Base-by-base conservation (phyloP, 2,329 filamentous ascomycete species). In the Cryphonectria carpinicola region DNA sequence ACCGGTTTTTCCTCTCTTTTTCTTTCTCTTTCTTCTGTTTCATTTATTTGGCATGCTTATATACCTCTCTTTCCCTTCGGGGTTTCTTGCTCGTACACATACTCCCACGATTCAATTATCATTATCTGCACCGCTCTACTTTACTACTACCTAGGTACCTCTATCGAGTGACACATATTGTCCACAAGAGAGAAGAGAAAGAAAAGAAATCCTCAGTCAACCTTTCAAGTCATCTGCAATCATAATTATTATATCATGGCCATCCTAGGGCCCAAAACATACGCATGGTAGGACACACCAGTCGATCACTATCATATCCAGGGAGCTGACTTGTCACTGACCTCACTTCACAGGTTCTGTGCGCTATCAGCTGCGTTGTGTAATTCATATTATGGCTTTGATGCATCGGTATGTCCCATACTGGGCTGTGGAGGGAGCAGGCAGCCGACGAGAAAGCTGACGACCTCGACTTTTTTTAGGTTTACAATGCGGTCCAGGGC, bases 321-420 rank as follows among this genome's bases (percentile, higher is more conserved):
- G 0, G 1, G n/a, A n/a, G 4, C n/a, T 39, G 28, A 3, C n/a
- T 37, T 43, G 52, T 68, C 13, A 70, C 32, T 19, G 14, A n/a
- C 0, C 1, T 63, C 13, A 22, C 64, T 25, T 58, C 17, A 62
- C 68, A 87, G 88, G 89, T 92, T 90, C 81, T 88, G 91, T 74
- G 90, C 89, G 71, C 82, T 92, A 65, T 88, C 92, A 74, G 90
- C 90, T 70, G 90, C 91, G 76, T 88, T 89, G 78, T 92, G 89
- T 79, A 93, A 93, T 90, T 89, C 92, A n/a, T 84, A 93, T 60
- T 93, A 92, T 78, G 91, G 91, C 69, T 93, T 92, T 78, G 91
- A 93, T 84, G 90, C 90, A 0, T 91, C 89, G 43, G 90, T 67
- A 43, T 22, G 65, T 60, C 17, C 25, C 17, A 6, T 39, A 13